Conservation (phyloP, 306 rosid genomes). For the Trichosanthes cucumerina region DNA sequence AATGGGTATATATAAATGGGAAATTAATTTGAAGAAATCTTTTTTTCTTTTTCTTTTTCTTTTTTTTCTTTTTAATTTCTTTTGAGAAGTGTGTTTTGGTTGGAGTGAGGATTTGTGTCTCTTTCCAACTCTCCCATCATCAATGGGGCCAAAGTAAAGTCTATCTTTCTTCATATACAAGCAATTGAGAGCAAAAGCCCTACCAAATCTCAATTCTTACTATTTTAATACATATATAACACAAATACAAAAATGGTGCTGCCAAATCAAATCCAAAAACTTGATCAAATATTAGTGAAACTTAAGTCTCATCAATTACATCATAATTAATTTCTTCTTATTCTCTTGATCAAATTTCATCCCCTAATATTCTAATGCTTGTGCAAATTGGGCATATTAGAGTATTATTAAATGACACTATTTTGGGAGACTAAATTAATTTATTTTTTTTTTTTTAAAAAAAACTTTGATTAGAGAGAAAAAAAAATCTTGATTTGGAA, state of each 20-base stretch:
- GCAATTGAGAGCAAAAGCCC: not conserved
- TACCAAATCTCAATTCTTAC: not conserved
- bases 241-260: not conserved
- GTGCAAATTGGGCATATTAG: not conserved
- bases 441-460: no score
- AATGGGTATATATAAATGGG: not conserved
- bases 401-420: not conserved
- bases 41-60: not conserved
- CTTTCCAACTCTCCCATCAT: slow-evolving; percentile 4
- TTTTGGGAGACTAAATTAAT: no score
- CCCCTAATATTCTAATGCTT: not conserved
- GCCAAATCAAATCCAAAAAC: not conserved
- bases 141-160: not conserved
- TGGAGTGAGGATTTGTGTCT: not conserved
- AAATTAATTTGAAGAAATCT: no score
- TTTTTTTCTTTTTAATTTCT: not conserved
- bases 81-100: not conserved
- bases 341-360: not conserved
- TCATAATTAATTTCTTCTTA: not conserved
- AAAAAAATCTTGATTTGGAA: not conserved
- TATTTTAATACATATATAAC: not conserved
- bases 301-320: not conserved
- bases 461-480: not conserved
- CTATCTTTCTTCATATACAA: slow-evolving; percentile 6
- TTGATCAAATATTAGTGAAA: not conserved